Conservation (phyloP, 805 yeast species). For the Teunomyces aglyptinius region DNA sequence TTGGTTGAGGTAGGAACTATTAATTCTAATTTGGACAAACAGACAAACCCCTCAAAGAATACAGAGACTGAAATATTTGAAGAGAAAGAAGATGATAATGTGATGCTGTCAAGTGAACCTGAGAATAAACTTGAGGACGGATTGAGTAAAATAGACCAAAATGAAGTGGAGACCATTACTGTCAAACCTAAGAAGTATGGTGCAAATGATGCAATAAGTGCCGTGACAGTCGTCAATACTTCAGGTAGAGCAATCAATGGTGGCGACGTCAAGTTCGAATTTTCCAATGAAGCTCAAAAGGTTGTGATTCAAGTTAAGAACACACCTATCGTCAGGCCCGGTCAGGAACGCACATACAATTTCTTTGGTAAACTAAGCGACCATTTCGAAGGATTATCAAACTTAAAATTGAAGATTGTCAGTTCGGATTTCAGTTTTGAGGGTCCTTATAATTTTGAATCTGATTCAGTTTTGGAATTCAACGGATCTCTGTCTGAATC, state of each 20-base stretch:
- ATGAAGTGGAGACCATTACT: slow-evolving; percentile 2
- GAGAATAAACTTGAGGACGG: background rate
- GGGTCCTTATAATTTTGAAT: slow-evolving; percentile 11
- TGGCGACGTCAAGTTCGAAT: slow-evolving; percentile 29
- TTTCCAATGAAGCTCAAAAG: slow-evolving; percentile 13
- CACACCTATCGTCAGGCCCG: slow-evolving; percentile 23
- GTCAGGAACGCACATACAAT: slow-evolving; percentile 27
- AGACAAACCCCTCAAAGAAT: background rate
- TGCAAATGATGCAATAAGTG: slow-evolving; percentile 18
- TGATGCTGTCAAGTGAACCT: background rate
- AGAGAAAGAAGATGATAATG: background rate
- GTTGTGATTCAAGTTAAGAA: slow-evolving; percentile 21
- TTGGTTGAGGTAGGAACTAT: slow-evolving; percentile 8
- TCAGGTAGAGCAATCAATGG: slow-evolving; percentile 22
- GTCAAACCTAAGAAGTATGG: slow-evolving; percentile 17
- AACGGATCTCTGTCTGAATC: background rate
- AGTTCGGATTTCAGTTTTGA: slow-evolving; percentile 15
- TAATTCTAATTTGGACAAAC: background rate
- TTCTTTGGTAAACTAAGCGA: slow-evolving; percentile 16
- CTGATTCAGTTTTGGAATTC: slow-evolving; percentile 1
- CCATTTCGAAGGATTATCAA: slow-evolving; percentile 14
- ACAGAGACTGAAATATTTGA: background rate
- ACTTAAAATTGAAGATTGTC: slow-evolving; percentile 19
- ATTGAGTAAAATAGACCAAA: background rate
- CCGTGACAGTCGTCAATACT: slow-evolving; percentile 23